Percentiles rank a stretch among this genome's conserved stretches.
Evolutionary conservation across 371 early-diverging fungal species (phyloP).

Genomic region (Saksenaea oblongispora): DNA sequence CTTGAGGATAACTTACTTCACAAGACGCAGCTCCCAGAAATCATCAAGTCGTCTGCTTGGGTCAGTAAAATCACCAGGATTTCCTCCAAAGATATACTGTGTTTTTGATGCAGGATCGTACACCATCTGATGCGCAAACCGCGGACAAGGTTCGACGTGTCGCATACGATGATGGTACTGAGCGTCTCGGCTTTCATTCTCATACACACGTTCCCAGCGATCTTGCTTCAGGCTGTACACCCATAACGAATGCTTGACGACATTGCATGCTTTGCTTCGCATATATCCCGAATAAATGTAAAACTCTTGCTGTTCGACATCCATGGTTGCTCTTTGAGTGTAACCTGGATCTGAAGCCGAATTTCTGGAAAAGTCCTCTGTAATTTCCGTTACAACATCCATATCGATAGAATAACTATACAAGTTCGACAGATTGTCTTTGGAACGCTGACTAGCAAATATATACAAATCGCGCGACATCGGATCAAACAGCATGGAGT

Average conservation of each 20-base stretch:
- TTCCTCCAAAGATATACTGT: constrained; percentile 90
- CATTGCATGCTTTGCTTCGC: constrained; percentile 47
- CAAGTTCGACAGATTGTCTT: constrained; percentile 76
- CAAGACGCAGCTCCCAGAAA: constrained; percentile 80
- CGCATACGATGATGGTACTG: constrained; percentile 47
- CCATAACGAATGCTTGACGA: constrained; percentile 76
- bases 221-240: constrained; percentile 65
- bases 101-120: constrained; percentile 61
- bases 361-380: constrained; percentile 68
- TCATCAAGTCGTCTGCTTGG: constrained; percentile 72
- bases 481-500: constrained; percentile 88
- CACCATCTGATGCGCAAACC: constrained; percentile 88
- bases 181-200: constrained; percentile 58
- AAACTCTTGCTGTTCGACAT: constrained; percentile 74
- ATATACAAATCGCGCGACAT: constrained; percentile 75
- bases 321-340: constrained; percentile 86
- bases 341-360: constrained; percentile 81
- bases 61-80: constrained; percentile 65
- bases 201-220: constrained; percentile 77
- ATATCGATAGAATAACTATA: constrained; percentile 79
- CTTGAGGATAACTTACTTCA: constrained; percentile 47
- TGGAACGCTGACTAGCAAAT: constrained; percentile 87
- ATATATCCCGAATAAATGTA: constrained; percentile 80
- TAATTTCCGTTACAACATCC: constrained; percentile 70
- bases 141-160: constrained; percentile 70